phyloP scores from a whole-genome alignment of 441 rosid species.

The Pelargonium australe region DNA sequence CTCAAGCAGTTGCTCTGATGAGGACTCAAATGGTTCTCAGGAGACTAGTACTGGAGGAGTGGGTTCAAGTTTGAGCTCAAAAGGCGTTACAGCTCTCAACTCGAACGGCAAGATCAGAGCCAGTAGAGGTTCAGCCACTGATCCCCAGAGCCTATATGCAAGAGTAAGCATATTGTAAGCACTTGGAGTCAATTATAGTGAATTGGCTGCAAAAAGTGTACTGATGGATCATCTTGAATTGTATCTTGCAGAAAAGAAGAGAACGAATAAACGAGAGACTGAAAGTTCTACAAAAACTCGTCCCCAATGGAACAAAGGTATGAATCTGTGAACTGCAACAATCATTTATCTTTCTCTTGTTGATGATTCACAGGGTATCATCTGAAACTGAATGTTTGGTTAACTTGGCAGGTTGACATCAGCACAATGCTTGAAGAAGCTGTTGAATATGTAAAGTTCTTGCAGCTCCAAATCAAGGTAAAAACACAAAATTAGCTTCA shows the following conservation, averaged over 20 bases:
- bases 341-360: not conserved
- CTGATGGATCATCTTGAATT: not conserved
- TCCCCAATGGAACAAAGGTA: constrained; percentile 82
- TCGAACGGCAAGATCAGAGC: constrained; percentile 52
- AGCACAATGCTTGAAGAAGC: constrained; percentile 88
- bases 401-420: constrained; percentile 53
- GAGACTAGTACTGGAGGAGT: constrained; percentile 33
- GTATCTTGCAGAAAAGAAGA: constrained; percentile 59
- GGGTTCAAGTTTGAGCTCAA: constrained; percentile 27
- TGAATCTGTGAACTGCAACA: not conserved
- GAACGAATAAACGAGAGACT: constrained; percentile 69
- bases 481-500: not conserved
- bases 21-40: constrained; percentile 43
- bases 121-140: constrained; percentile 57
- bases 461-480: constrained; percentile 84
- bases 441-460: constrained; percentile 58
- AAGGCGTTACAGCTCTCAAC: constrained; percentile 34
- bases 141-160: constrained; percentile 73
- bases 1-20: constrained; percentile 52
- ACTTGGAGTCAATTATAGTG: not conserved
- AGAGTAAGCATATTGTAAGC: constrained; percentile 31
- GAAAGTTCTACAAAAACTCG: constrained; percentile 55
- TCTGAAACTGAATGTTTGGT: constrained; percentile 1
- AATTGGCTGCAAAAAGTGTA: constrained; percentile 5
- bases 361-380: not conserved